Base-by-base conservation (phyloP, 192 early-diverging fungal species). In the Endogone sp. region DNA sequence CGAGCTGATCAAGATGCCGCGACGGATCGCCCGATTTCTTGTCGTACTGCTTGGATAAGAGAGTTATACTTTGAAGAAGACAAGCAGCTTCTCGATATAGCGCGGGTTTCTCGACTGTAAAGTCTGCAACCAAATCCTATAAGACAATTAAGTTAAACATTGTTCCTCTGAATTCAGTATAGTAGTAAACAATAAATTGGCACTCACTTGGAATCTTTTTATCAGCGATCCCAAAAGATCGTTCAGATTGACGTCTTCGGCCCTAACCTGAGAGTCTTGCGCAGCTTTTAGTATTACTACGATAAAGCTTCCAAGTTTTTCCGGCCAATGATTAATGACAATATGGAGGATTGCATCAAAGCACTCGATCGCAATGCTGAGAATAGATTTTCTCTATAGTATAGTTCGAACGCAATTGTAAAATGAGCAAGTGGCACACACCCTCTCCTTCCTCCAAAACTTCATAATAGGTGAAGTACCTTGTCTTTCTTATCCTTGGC, bases 1-100 rank as follows among this genome's bases (percentile, higher is more conserved):
- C 56, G 8, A 82, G 58, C 29, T 71, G 29, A 27, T 79, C 71
- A 10, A 79, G 25, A 8, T 79, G 56, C 8, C 31, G 74, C 9
- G 63, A 21, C 2, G 64, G 65, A 27, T 69, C 74, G 20, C 20
- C 26, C 6, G 49, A 64, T 23, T 30, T 29, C 3, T 64, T 49
- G 25, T 73, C 54, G 11, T 76, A 67, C 28, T 77, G 69, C 29
- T 69, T 65, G 8, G 77, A 72, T 16, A 86, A 71, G 20, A 81
- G 70, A 8, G 68, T 63, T 57, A 83, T 78, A 32, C 76, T 71
- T 28, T 78, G 63, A 22, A 83, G 29, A 16, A 82, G 29, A 4
- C 73, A 68, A 8, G 71, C 69, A n/a, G 83, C 79, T 37, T 86
- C 85, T 28, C 76, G 78, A 66, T 81, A 76, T 0, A 76, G 64